phyloP scores from a whole-genome alignment of 257 asterid genomes.

The Striga asiatica region DNA sequence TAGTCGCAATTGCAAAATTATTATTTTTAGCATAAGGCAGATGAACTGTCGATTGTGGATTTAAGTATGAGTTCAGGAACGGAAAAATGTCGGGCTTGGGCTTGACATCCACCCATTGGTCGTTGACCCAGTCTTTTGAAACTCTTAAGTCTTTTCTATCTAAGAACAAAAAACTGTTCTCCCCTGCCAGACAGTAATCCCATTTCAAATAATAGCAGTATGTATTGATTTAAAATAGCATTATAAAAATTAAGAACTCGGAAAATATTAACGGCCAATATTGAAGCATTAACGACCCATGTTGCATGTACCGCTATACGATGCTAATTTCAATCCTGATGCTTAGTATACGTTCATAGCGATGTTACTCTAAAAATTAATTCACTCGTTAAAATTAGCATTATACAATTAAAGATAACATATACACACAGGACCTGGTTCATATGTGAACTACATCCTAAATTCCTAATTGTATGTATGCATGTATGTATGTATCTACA shows the following conservation, averaged over 20 bases:
- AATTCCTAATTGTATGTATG: not conserved
- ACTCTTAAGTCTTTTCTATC: constrained; percentile 28
- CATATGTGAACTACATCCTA: too few species aligned
- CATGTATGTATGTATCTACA: not conserved
- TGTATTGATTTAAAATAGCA: too few species aligned
- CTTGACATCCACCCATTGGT: constrained; percentile 34
- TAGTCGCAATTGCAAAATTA: not conserved
- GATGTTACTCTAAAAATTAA: too few species aligned
- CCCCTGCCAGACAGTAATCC: constrained; percentile 21
- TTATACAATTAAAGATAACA: too few species aligned
- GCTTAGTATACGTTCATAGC: too few species aligned
- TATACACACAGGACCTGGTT: too few species aligned
- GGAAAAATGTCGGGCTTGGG: constrained; percentile 33
- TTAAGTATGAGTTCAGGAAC: constrained; percentile 17
- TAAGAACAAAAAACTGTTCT: constrained; percentile 21
- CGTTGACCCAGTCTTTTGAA: constrained; percentile 52
- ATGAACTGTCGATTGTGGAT: constrained; percentile 1
- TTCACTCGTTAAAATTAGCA: too few species aligned
- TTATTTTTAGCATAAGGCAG: constrained; percentile 5
- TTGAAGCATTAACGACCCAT: too few species aligned
- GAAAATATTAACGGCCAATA: not conserved
- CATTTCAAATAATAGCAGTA: too few species aligned
- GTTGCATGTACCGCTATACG: too few species aligned
- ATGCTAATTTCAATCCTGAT: too few species aligned
- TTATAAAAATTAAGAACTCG: not conserved